Conservation (phyloP, 2,329 filamentous ascomycete genomes). For the Ambrosiella cleistominuta region DNA sequence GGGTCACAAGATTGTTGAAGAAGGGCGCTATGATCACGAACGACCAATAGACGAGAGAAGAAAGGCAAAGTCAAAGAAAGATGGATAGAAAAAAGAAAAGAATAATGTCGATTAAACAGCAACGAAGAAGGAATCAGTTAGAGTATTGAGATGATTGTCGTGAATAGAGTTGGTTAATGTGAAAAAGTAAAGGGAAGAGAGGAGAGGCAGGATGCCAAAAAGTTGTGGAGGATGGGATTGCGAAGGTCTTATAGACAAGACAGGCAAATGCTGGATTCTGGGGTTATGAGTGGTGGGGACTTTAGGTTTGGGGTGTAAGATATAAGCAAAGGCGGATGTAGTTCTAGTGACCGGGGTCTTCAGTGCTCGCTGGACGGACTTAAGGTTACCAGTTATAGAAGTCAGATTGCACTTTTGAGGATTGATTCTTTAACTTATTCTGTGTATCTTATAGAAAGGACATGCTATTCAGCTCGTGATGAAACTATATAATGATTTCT, state of each 20-base stretch:
- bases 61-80: conserved; percentile 1
- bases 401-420: too few species aligned
- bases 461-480: too few species aligned
- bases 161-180: not conserved
- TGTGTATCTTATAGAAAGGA: too few species aligned
- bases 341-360: not conserved
- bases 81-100: not conserved
- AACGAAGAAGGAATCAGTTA: conserved; percentile 1
- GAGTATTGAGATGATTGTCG: not conserved
- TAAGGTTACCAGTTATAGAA: too few species aligned
- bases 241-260: not conserved
- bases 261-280: not conserved
- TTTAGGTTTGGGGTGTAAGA: not conserved
- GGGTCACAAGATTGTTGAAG: not conserved
- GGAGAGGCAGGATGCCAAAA: not conserved
- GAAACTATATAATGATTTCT: too few species aligned
- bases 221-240: not conserved
- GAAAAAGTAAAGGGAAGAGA: not conserved
- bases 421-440: too few species aligned
- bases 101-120: not conserved
- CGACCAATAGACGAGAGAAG: conserved; percentile 1
- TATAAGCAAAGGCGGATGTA: not conserved
- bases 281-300: not conserved
- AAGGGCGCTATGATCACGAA: conserved; percentile 3
- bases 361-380: too few species aligned